Percentiles rank a stretch among this genome's conserved stretches.
These are phyloP conservation scores for Tulasnella sp. DNA, from an alignment of 768 basidiomycete species.

Conservation along the genomic window DNA sequence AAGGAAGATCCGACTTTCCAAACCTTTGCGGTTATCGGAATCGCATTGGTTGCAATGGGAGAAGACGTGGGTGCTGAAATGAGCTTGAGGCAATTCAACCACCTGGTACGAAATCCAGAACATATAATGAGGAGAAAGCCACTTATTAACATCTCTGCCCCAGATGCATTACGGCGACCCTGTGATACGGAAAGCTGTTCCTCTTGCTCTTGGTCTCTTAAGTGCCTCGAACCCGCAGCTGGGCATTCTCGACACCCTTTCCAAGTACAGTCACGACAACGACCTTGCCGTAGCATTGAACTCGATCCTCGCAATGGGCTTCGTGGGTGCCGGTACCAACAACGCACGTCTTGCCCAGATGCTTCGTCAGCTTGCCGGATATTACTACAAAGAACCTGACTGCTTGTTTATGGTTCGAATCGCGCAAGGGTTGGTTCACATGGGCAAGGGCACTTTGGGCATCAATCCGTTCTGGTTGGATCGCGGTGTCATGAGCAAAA, in stretches of 20 bases:
- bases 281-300: constrained; percentile 95
- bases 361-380: constrained; percentile 93
- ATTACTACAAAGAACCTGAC: constrained; percentile 96
- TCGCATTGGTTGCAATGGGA: constrained; percentile 93
- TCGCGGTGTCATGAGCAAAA: constrained; percentile 76
- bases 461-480: constrained; percentile 96
- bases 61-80: constrained; percentile 97
- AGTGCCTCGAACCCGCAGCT: constrained; percentile 94
- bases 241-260: constrained; percentile 88
- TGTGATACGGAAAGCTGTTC: constrained; percentile 80
- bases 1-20: constrained; percentile 70
- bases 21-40: constrained; percentile 84
- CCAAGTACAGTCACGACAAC: constrained; percentile 97
- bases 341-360: constrained; percentile 96
- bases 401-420: constrained; percentile 94
- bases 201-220: constrained; percentile 88
- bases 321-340: constrained; percentile 97
- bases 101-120: constrained; percentile 51
- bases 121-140: too few species aligned
- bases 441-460: constrained; percentile 98
- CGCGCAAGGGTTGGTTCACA: constrained; percentile 93
- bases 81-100: constrained; percentile 95
- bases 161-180: constrained; percentile 99
- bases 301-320: constrained; percentile 97
- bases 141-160: background rate